phyloP scores from a whole-genome alignment of 2,329 filamentous ascomycete genomes.

The Aspergillus brasiliensis region DNA sequence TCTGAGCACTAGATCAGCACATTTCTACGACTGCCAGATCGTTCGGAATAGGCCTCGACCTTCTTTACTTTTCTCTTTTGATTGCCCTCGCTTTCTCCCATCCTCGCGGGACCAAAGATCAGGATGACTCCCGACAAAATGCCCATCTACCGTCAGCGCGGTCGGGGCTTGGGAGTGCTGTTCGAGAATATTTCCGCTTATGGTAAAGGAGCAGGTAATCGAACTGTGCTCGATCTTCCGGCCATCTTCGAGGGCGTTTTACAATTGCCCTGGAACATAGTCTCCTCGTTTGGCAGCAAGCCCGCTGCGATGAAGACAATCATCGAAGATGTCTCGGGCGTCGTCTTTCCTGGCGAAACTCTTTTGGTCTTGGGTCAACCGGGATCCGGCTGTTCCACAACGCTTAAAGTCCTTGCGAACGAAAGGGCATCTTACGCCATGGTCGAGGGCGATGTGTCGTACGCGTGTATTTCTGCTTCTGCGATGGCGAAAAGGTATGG shows the following conservation, averaged over 20 bases:
- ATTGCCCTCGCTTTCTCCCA: no score
- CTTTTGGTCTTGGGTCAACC: constrained; percentile 51
- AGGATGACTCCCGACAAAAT: no score
- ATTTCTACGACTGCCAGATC: no score
- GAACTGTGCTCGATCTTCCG: constrained; percentile 74
- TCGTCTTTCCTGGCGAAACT: constrained; percentile 60
- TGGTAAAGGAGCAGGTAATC: constrained; percentile 72
- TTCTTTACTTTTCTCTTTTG: no score
- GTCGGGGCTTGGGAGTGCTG: constrained; percentile 58
- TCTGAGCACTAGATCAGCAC: no score
- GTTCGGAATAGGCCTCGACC: no score
- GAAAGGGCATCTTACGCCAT: constrained; percentile 67
- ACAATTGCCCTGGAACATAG: constrained; percentile 69
- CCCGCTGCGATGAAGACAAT: constrained; percentile 65
- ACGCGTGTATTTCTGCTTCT: constrained; percentile 62
- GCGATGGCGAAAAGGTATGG: constrained; percentile 54
- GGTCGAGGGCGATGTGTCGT: constrained; percentile 14
- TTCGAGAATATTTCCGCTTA: constrained; percentile 78
- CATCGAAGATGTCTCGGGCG: constrained; percentile 63
- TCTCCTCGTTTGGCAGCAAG: constrained; percentile 57
- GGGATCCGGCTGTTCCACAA: constrained; percentile 65
- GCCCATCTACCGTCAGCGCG: background rate
- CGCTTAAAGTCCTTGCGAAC: constrained; percentile 77
- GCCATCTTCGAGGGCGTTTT: constrained; percentile 76
- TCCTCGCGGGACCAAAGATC: no score